Base-by-base conservation (phyloP, 805 yeast genomes). In the Phaffomyces thermotolerans region DNA sequence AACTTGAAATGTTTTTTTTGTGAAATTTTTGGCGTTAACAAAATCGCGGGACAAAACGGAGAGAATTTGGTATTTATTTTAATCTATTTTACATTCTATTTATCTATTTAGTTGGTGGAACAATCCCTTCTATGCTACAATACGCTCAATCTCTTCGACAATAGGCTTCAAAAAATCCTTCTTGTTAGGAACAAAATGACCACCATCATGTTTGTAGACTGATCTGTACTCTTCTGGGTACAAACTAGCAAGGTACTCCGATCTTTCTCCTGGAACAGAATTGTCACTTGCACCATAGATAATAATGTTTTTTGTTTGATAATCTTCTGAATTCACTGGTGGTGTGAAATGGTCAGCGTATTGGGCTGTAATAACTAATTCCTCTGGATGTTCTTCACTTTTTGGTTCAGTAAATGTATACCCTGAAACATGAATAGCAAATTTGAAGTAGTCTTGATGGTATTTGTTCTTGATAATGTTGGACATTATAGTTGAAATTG, bases 111-210 rank as follows among this genome's bases (percentile, higher is more conserved):
- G 5, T 6, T 5, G 22, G 22, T 20, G 20, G 9, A 14, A 20
- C 10, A 6, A 34, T 18, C 7, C 14, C 25, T 13, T 7, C 29
- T 34, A n/a, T 20, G 23, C 15, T 20, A 39, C 39, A 20, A 30
- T 30, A 9, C 30, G 24, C 6, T 47, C 50, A 27, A 69, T 65
- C 37, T 60, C 65, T 35, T 67, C 72, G 14, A 69, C 72, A 12
- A 69, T 54, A 2, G 73, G 72, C 49, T 63, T 66, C 41, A 68
- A 54, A 53, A 69, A 62, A 44, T 73, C 76, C 62, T 84, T 85
- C 40, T 89, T 82, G 64, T 87, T 88, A 25, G 98, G 99, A 38
- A 91, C 96, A 66, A 84, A 89, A 59, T 91, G 99, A 2, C 98
- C 97, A 48, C 99, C 98, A 9, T 97, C 97, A 57, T 91, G 99